Conservation (phyloP, 78 protist species). For the Diacronema lutheri region DNA sequence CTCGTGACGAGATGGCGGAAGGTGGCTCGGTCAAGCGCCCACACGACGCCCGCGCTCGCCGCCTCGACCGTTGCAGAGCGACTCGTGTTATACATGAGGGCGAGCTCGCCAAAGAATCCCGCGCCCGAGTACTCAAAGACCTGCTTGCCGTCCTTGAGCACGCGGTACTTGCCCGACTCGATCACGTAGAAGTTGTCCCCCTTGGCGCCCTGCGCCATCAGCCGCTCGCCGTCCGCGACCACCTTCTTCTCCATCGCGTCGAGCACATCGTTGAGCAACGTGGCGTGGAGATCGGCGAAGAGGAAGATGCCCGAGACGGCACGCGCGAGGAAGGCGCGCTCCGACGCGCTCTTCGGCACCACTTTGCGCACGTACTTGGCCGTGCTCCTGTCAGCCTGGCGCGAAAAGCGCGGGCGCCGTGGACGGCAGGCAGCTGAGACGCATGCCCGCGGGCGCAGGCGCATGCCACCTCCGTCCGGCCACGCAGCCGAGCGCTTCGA, state of each 20-base stretch:
- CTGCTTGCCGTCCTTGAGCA: not conserved
- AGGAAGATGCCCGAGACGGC: too few species aligned
- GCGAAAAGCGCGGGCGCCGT: too few species aligned
- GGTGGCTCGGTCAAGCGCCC: not conserved
- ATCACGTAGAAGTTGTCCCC: slow-evolving; percentile 4
- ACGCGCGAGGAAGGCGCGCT: too few species aligned
- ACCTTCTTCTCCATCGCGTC: not conserved
- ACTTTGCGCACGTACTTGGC: too few species aligned
- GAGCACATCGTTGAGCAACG: too few species aligned
- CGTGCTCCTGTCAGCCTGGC: too few species aligned
- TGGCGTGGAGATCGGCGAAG: too few species aligned
- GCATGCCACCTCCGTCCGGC: too few species aligned
- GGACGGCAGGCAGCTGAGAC: too few species aligned
- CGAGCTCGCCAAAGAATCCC: slow-evolving; percentile 16
- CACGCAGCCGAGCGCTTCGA: too few species aligned
- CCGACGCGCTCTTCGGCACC: too few species aligned
- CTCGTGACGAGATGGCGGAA: not conserved
- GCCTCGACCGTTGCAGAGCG: not conserved
- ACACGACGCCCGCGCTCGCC: not conserved
- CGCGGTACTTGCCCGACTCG: not conserved
- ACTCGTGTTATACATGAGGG: not conserved
- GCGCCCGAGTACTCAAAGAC: not conserved
- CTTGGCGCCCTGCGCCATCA: not conserved
- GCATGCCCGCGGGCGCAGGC: too few species aligned
- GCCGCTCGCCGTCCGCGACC: not conserved